Conservation (phyloP, 768 basidiomycete species). For the Boletellus sp. region DNA sequence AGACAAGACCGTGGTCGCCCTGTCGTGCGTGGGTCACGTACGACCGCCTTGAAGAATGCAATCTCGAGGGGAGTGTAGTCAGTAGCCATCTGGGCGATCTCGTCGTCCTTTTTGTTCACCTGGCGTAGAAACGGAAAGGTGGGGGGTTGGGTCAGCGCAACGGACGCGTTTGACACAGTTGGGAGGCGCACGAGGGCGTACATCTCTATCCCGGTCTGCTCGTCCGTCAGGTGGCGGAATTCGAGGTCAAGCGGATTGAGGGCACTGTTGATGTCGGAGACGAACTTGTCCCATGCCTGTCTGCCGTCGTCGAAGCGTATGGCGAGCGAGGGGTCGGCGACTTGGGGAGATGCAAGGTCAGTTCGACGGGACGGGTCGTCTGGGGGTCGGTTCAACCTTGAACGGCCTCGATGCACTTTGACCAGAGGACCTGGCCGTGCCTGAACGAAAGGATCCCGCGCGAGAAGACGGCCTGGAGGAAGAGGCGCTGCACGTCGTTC, state of each 20-base stretch:
- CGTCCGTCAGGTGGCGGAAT: conserved; percentile 60
- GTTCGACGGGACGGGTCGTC: background rate
- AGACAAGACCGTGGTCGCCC: background rate
- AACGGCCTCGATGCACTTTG: conserved; percentile 63
- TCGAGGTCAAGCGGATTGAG: conserved; percentile 73
- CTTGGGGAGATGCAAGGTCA: conserved; percentile 32
- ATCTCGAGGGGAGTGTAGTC: conserved; percentile 80
- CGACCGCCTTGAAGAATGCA: conserved; percentile 79
- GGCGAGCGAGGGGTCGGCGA: conserved; percentile 48
- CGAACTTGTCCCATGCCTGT: conserved; percentile 57
- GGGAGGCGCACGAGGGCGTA: conserved; percentile 59
- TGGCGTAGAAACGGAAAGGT: conserved; percentile 31
- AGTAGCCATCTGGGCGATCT: conserved; percentile 79
- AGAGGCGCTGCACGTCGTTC: conserved; percentile 71
- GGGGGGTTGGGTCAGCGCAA: background rate
- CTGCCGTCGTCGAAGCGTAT: conserved; percentile 40
- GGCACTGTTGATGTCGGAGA: conserved; percentile 54
- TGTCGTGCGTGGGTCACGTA: conserved; percentile 34
- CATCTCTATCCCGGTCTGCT: conserved; percentile 58
- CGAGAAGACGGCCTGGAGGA: conserved; percentile 75
- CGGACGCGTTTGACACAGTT: background rate
- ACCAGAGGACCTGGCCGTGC: conserved; percentile 64
- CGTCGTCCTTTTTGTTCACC: conserved; percentile 81
- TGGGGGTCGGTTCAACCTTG: conserved; percentile 43
- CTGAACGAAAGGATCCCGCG: conserved; percentile 62